Evolutionary conservation across 2,329 filamentous ascomycete species (phyloP), one percentile per base, ranked within the genome.

Genomic region (Elsinoe necatrix): DNA sequence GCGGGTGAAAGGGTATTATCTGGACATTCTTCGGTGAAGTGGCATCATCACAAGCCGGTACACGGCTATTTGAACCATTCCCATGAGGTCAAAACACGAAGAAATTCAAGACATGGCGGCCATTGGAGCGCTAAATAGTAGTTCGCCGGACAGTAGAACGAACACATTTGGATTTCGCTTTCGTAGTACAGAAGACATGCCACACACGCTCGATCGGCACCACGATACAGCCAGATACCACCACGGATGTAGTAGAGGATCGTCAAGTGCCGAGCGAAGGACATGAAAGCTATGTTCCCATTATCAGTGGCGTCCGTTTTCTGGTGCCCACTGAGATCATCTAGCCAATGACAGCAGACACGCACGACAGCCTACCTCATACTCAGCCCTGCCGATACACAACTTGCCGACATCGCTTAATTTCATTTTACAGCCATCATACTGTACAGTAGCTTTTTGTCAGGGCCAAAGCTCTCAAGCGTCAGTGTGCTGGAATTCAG

Each of bases 41-140:
- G 41, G 41, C 41, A 45, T 45, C 41, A 45, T 45, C 20, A 25
- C 41, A 12, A 45, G 41, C 41, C 41, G 41, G 41, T 45, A 45
- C 41, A 25, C 41, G 41, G 41, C 41, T 45, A 45, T 18, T 45
- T 45, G 41, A 45, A 45, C 41, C 41, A 45, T 45, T 45, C 25
- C 41, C 41, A 45, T 45, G 41, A 45, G 41, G 41, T 45, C 23
- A 45, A 45, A 45, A n/a, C 20, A n/a, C 18, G 9, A 14, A 25
- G 16, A n/a, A 25, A 45, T 45, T 21, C 41, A 25, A 45, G 20
- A 45, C 41, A 45, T 45, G 41, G 41, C 14, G 14, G 14, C 34
- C 14, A 37, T n/a, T 11, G 5, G 34, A 37, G 34, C 34, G 34
- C 34, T 37, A 37, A 37, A 37, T n/a, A 14, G 34, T 11, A 37